A percentile compares a stretch with the other conserved stretches of the same genome.
phyloP scores from a whole-genome alignment of 345 rosid genomes.

The Dipteronia sinensis region DNA sequence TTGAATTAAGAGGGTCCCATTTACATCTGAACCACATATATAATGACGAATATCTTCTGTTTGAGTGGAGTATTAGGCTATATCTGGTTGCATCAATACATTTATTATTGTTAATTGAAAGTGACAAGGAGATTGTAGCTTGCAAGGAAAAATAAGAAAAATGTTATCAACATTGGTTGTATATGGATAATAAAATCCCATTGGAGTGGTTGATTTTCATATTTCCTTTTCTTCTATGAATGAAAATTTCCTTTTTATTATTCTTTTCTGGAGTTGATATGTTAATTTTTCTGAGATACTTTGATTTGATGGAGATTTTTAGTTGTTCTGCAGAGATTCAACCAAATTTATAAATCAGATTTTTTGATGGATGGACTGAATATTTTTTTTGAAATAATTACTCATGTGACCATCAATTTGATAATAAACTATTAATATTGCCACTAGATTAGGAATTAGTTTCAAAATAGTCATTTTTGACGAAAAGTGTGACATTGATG shows the following conservation, averaged over 20 bases:
- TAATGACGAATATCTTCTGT: neutral
- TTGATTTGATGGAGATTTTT: neutral
- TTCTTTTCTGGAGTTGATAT: neutral
- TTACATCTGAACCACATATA: neutral
- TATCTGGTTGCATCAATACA: neutral
- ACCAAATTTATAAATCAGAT: no score
- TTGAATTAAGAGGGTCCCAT: neutral
- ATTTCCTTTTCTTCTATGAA: neutral
- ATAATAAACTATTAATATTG: no score
- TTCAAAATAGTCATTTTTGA: no score
- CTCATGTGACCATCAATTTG: no score
- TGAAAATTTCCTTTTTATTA: neutral
- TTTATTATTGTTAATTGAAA: neutral
- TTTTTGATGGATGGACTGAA: neutral
- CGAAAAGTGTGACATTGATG: no score
- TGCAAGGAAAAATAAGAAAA: neutral
- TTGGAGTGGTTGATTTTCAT: neutral
- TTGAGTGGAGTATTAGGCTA: neutral
- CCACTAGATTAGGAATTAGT: no score
- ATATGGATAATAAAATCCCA: neutral
- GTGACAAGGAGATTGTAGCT: neutral
- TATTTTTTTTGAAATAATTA: no score
- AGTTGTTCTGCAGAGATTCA: neutral
- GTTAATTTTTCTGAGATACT: neutral
- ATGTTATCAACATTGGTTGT: no score